A percentile compares a stretch with the other conserved stretches of the same genome.
Evolutionary conservation across 2,329 filamentous ascomycete genomes (phyloP).

Genomic region (Diaporthe humulicola): DNA sequence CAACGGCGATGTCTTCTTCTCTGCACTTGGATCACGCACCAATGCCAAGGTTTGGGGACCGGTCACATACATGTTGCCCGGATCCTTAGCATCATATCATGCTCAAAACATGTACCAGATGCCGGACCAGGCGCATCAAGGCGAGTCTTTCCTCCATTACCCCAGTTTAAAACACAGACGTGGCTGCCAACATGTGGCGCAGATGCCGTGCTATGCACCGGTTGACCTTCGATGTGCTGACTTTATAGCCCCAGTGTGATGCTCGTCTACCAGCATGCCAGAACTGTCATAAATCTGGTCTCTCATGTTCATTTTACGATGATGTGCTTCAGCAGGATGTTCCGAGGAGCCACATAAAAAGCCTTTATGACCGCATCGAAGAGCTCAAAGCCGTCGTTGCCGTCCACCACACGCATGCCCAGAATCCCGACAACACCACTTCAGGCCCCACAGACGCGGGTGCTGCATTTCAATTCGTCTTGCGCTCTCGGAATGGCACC

Average conservation of each 20-base stretch:
- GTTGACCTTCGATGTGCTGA: not conserved
- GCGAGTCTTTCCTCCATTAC: not conserved
- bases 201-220: not conserved
- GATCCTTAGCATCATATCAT: constrained; percentile 16
- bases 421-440: not conserved
- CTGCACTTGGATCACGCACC: constrained; percentile 8
- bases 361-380: constrained; percentile 35
- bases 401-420: constrained; percentile 19
- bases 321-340: constrained; percentile 31
- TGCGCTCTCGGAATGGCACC: constrained; percentile 24
- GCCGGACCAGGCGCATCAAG: constrained; percentile 33
- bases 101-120: constrained; percentile 34
- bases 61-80: not conserved
- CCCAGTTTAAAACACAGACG: not conserved
- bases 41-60: not conserved
- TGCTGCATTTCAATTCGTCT: constrained; percentile 9
- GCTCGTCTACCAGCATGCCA: constrained; percentile 31
- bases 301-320: constrained; percentile 33
- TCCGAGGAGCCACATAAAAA: constrained; percentile 33
- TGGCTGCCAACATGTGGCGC: not conserved
- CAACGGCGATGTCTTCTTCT: not conserved
- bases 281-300: constrained; percentile 31
- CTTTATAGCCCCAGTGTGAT: constrained; percentile 24
- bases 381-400: constrained; percentile 33
- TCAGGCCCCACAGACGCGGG: not conserved